Conservation (phyloP, 2,329 filamentous ascomycete species). For the Onygenales sp. region DNA sequence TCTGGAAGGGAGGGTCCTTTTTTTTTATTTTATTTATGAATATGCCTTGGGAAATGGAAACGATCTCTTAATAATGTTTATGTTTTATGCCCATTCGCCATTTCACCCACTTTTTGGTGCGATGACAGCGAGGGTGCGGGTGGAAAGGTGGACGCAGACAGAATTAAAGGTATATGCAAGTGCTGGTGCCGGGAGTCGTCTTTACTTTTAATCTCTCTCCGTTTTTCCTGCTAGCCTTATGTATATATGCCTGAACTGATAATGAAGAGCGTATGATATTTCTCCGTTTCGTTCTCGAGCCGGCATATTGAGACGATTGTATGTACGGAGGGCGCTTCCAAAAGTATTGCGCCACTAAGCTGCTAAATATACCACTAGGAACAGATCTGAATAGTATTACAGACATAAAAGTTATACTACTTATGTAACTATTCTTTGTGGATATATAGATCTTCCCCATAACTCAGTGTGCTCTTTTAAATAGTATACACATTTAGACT, state of each 20-base stretch:
- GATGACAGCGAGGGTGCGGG: neutral
- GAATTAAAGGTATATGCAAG: neutral
- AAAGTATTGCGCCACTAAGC: too few relatives aligned
- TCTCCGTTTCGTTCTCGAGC: conserved; percentile 1
- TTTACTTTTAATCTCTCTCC: conserved; percentile 12
- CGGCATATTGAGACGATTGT: neutral
- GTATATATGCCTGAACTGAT: conserved; percentile 29
- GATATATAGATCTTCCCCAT: too few relatives aligned
- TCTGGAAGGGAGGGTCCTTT: neutral
- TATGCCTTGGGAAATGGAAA: neutral
- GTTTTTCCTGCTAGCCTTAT: conserved; percentile 13
- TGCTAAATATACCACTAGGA: too few relatives aligned
- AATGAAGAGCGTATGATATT: conserved; percentile 32
- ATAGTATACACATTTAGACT: too few relatives aligned
- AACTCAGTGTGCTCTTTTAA: too few relatives aligned
- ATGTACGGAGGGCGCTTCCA: too few relatives aligned
- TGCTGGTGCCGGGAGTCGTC: conserved; percentile 2
- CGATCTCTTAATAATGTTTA: neutral
- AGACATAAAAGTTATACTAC: too few relatives aligned
- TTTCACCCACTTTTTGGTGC: neutral
- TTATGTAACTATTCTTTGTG: too few relatives aligned
- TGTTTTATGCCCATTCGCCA: neutral
- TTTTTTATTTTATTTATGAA: neutral
- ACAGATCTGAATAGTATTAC: too few relatives aligned
- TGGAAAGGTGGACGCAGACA: neutral